Percentiles rank a stretch among this genome's conserved stretches.
Conservation (phyloP, 257 asterid genomes). For the Thymus quinquecostatus region DNA sequence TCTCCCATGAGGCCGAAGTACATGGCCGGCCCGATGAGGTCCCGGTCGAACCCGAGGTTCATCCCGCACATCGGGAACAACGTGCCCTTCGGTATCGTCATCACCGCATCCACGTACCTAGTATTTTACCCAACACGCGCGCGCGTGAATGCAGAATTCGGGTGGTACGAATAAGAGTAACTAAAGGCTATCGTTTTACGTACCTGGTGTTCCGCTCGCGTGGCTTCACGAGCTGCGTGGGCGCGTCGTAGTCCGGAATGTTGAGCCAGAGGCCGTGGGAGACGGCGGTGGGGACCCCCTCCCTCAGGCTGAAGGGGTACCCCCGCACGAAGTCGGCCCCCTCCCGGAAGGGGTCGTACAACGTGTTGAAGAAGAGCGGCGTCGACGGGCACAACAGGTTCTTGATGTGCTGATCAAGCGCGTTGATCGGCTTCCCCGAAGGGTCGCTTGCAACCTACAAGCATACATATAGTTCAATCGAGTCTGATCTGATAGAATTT, state of each 20-base stretch:
- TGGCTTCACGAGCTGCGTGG: constrained; percentile 98
- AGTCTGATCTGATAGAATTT: too few species aligned
- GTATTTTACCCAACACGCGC: too few species aligned
- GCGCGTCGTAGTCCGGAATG: constrained; percentile 96
- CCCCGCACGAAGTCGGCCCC: constrained; percentile 91
- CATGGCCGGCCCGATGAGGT: constrained; percentile 93
- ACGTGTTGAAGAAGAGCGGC: constrained; percentile 86
- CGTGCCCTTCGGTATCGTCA: constrained; percentile 93
- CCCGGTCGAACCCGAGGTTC: constrained; percentile 88
- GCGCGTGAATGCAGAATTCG: too few species aligned
- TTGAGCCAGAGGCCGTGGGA: constrained; percentile 95
- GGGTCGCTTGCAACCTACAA: constrained; percentile 86
- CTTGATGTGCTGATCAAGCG: constrained; percentile 82
- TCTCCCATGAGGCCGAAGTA: constrained; percentile 97
- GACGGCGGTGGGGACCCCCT: constrained; percentile 87
- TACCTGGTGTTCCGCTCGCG: constrained; percentile 77
- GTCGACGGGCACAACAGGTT: constrained; percentile 81
- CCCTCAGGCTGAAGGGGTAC: constrained; percentile 91
- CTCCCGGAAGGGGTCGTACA: constrained; percentile 83
- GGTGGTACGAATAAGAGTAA: too few species aligned
- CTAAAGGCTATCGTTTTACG: background rate
- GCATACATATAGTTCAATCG: too few species aligned
- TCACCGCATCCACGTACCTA: constrained; percentile 81
- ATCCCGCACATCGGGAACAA: constrained; percentile 96
- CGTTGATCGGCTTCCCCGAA: constrained; percentile 68